Evolutionary conservation across 2,329 filamentous ascomycete species (phyloP), one percentile per base, ranked within the genome.

Genomic region (Amphichorda felina): DNA sequence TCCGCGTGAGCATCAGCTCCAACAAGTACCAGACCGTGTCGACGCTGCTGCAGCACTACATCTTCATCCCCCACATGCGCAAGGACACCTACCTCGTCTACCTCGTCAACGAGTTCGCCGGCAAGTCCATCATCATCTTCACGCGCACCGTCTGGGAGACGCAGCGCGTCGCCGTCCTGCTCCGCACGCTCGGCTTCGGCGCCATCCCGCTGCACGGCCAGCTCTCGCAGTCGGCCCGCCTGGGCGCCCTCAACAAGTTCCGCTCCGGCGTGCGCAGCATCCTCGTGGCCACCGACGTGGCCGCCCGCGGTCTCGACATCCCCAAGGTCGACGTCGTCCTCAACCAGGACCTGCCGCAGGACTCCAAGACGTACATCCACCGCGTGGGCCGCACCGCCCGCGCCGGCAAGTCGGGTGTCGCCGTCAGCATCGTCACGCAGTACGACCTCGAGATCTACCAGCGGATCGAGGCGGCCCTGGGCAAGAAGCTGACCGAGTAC

Each of bases 161-260:
- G 0, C 86, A 94, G 55, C 75, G 91, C 8, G 59, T 95, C 22
- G 78, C 88, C 17, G 82, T 94, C 49, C 60, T 98, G 13, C 70
- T 95, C 3, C 78, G 89, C 33, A 72, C 79, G 0, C 74, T 98
- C 3, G 89, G 88, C 19, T 91, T 95, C 51, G 79, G 81, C 28
- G 89, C 88, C 4, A 91, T 96, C 40, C 89, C 91, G 0, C 70
- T 98, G 0, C 89, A 98, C 58, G 91, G 89, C 8, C 85, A 94
- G 52, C 73, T 98, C 34, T 87, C 79, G 2, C 91, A 98, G 55
- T 84, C 83, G 2, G 72, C 84, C 13, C 85, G 91, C 45, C 64
- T 96, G 1, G 88, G 86, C 6, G 84, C 91, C 0, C 66, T 98
- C 8, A 84, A 82, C 54, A 96, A 96, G 55, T 96, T 98, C 68